Conservation (phyloP, 352 stramenopile genomes). For the Globisporangium perplexum region DNA sequence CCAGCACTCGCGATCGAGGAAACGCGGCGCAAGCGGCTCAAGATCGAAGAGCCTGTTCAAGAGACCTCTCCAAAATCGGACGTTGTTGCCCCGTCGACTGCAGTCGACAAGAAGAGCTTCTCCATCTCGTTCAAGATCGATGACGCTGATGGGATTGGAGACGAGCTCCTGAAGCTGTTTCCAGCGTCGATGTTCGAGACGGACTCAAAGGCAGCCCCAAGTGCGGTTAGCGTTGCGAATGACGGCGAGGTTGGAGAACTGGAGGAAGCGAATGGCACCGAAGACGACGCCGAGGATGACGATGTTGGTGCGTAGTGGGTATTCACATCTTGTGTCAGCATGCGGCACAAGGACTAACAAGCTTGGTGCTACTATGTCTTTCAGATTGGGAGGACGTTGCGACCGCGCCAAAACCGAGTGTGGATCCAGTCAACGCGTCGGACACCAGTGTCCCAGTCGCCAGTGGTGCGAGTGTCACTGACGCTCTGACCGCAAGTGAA, state of each 20-base stretch:
- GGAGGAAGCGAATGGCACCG: neutral
- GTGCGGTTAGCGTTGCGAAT: too few relatives aligned
- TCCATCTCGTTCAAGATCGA: slow-evolving; percentile 44
- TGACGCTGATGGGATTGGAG: slow-evolving; percentile 19
- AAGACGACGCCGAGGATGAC: neutral
- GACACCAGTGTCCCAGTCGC: neutral
- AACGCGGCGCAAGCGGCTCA: slow-evolving; percentile 22
- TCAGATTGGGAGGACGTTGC: slow-evolving; percentile 29
- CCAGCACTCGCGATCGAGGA: slow-evolving; percentile 41
- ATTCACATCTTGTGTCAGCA: neutral
- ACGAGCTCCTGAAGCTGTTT: slow-evolving; percentile 30
- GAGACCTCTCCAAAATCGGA: neutral
- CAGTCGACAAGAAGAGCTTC: slow-evolving; percentile 14
- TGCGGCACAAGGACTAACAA: neutral
- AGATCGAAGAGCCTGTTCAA: slow-evolving; percentile 3
- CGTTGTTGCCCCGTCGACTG: neutral
- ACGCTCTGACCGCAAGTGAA: neutral
- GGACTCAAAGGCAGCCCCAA: neutral
- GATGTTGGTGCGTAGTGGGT: slow-evolving; percentile 3
- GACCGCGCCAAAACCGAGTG: neutral
- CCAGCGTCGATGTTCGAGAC: slow-evolving; percentile 21
- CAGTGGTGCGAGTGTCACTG: neutral
- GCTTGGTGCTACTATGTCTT: neutral
- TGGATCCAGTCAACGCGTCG: neutral
- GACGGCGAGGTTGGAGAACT: neutral